Evolutionary conservation across 371 early-diverging fungal genomes (phyloP).

Genomic region (Choanephora cucurbitarum): DNA sequence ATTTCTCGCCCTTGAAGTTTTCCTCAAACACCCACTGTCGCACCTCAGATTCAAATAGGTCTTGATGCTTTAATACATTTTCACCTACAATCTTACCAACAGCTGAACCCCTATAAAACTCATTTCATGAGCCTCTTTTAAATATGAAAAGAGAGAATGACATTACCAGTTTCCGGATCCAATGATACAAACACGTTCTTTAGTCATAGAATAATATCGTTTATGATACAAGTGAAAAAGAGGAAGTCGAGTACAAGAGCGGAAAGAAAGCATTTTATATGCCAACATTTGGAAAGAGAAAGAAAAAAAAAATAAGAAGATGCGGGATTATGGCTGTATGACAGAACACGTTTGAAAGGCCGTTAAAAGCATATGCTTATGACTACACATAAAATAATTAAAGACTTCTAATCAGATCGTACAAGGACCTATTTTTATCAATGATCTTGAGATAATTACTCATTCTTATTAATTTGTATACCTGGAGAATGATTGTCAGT

Average conservation of each 20-base stretch:
- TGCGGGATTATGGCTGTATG: no score
- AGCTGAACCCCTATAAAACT: conserved; percentile 87
- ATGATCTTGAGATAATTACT: no score
- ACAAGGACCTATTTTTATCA: no score
- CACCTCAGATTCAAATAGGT: conserved; percentile 77
- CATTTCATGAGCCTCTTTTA: neutral
- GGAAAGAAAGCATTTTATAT: no score
- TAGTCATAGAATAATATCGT: conserved; percentile 20
- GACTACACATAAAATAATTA: no score
- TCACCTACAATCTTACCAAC: conserved; percentile 93
- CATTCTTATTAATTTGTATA: no score
- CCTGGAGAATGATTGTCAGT: no score
- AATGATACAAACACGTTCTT: conserved; percentile 85
- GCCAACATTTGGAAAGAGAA: no score
- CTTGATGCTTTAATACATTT: conserved; percentile 70
- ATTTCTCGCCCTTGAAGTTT: conserved; percentile 73
- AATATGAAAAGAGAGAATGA: conserved; percentile 4
- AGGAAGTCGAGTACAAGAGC: neutral
- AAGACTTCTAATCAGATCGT: no score
- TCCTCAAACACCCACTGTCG: conserved; percentile 97
- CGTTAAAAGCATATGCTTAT: no score
- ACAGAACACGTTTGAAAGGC: no score
- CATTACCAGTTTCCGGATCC: conserved; percentile 95
- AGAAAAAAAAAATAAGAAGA: no score
- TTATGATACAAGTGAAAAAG: conserved; percentile 5